phyloP scores from a whole-genome alignment of 768 basidiomycete genomes.

The Collybiopsis luxurians region DNA sequence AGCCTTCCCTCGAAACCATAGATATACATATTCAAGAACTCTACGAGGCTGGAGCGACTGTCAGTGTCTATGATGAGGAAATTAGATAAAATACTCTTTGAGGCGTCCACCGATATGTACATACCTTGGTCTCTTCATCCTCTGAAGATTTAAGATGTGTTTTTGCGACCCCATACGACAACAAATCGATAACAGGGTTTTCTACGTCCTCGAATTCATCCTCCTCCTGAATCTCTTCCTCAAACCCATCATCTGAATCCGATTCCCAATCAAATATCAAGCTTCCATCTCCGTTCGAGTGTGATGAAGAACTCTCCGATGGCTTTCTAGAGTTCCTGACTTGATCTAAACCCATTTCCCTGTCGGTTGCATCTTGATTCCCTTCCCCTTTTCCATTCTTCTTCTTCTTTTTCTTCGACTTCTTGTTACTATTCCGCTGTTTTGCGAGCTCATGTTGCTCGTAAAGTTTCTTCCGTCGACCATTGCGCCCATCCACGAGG shows the following conservation, averaged over 20 bases:
- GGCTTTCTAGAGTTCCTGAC: too few species aligned
- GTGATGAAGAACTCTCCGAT: neutral
- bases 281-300: neutral
- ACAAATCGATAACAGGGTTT: conserved; percentile 31
- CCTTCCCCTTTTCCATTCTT: neutral
- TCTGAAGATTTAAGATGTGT: conserved; percentile 51
- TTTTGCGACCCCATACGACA: conserved; percentile 34
- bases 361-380: neutral
- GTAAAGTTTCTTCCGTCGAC: conserved; percentile 4
- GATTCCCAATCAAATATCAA: conserved; percentile 6
- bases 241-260: neutral
- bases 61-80: neutral
- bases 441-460: neutral
- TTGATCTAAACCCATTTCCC: too few species aligned
- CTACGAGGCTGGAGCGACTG: too few species aligned
- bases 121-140: conserved; percentile 33
- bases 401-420: neutral
- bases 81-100: too few species aligned
- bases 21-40: too few species aligned
- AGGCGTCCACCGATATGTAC: too few species aligned
- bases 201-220: conserved; percentile 17
- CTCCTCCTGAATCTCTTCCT: conserved; percentile 5
- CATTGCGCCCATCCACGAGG: neutral
- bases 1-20: too few species aligned
- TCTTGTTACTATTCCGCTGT: neutral